A percentile compares a stretch with the other conserved stretches of the same genome.
These are phyloP conservation scores for Barnettozyma pratensis DNA, from an alignment of 805 yeast species.

Conservation along the genomic window DNA sequence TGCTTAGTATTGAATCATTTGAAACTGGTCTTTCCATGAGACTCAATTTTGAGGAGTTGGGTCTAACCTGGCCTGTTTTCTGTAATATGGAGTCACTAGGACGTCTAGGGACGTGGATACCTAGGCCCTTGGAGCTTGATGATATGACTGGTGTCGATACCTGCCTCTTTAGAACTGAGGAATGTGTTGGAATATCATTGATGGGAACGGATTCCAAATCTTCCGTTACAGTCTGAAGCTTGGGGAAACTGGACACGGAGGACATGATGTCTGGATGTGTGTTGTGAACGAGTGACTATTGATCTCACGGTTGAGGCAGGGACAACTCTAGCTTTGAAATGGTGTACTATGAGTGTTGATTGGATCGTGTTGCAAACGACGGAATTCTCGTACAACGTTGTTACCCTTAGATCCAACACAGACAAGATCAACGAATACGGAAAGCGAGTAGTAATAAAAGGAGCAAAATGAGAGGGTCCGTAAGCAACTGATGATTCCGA, in stretches of 20 bases:
- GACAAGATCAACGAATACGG: too few species aligned
- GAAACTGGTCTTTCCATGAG: conserved; percentile 24
- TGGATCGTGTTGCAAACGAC: too few species aligned
- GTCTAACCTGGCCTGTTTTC: conserved; percentile 1
- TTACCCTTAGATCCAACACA: too few species aligned
- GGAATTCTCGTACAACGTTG: too few species aligned
- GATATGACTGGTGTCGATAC: conserved; percentile 6
- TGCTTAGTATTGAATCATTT: conserved; percentile 22
- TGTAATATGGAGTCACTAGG: conserved; percentile 23
- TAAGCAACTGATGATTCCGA: too few species aligned
- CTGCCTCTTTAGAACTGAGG: conserved; percentile 3
- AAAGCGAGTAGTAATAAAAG: too few species aligned
- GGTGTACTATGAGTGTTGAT: too few species aligned
- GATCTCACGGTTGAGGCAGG: too few species aligned
- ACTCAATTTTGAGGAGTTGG: conserved; percentile 9
- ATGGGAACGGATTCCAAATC: conserved; percentile 10
- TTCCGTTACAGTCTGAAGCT: conserved; percentile 8
- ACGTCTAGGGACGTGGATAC: conserved; percentile 17
- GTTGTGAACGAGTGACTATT: too few species aligned
- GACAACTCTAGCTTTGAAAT: too few species aligned
- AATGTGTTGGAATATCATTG: conserved; percentile 10
- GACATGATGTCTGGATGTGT: background rate
- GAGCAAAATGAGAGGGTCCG: too few species aligned
- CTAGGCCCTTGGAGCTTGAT: conserved; percentile 16
- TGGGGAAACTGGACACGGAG: conserved; percentile 1